phyloP scores from a whole-genome alignment of 176 grass and related monocot species.

The Panicum miliaceum region DNA sequence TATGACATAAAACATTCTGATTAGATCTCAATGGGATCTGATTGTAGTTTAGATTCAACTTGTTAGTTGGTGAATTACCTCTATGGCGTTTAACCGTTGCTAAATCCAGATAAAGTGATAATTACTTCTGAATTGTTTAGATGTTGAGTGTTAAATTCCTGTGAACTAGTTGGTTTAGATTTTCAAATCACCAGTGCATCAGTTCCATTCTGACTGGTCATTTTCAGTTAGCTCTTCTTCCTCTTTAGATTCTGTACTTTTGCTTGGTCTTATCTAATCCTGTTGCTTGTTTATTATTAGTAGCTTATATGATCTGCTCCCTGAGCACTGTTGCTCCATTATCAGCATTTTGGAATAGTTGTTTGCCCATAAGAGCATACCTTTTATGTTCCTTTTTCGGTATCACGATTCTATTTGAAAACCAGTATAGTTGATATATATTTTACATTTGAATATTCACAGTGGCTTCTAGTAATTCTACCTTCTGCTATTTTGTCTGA shows the following conservation, averaged over 20 bases:
- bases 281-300: constrained; percentile 32
- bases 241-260: constrained; percentile 43
- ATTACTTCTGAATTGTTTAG: neutral
- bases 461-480: constrained; percentile 13
- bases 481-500: neutral
- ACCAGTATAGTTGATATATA: neutral
- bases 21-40: neutral
- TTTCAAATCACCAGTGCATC: constrained; percentile 34
- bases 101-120: neutral
- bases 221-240: constrained; percentile 41
- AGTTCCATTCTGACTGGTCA: constrained; percentile 45
- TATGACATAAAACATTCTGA: constrained; percentile 18
- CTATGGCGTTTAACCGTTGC: neutral
- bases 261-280: constrained; percentile 54
- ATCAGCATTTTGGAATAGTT: constrained; percentile 42
- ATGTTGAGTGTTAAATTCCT: constrained; percentile 5
- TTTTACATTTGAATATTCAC: neutral
- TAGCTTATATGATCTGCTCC: constrained; percentile 38
- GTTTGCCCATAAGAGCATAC: constrained; percentile 30
- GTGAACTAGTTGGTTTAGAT: constrained; percentile 15
- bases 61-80: constrained; percentile 13
- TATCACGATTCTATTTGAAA: constrained; percentile 48
- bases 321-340: constrained; percentile 29
- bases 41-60: constrained; percentile 18
- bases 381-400: constrained; percentile 50